phyloP scores from a whole-genome alignment of 2,329 filamentous ascomycete species.

The Clonostachys rhizophaga region DNA sequence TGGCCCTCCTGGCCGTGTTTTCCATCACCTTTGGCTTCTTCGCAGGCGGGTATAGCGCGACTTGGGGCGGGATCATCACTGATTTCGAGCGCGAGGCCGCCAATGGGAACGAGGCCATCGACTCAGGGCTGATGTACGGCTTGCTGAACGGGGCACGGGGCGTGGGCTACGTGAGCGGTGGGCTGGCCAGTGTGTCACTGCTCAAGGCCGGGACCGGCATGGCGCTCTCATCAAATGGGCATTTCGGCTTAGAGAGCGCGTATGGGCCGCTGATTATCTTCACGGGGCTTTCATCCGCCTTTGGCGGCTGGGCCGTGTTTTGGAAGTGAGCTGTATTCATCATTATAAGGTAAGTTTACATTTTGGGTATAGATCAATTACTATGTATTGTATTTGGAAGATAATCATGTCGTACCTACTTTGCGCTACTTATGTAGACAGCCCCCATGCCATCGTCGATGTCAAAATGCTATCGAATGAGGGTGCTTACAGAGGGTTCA shows the following conservation, averaged over 20 bases:
- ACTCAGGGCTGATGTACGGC: slow-evolving; percentile 7
- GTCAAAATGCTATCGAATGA: too few relatives aligned
- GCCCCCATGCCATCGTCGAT: too few relatives aligned
- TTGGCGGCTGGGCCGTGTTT: slow-evolving; percentile 5
- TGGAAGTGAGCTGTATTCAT: neutral
- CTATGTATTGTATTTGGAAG: too few relatives aligned
- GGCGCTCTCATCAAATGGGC: neutral
- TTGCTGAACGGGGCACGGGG: slow-evolving; percentile 8
- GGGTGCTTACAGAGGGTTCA: too few relatives aligned
- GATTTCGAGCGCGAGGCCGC: slow-evolving; percentile 7
- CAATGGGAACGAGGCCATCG: slow-evolving; percentile 7
- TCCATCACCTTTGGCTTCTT: slow-evolving; percentile 10
- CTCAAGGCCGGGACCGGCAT: slow-evolving; percentile 4
- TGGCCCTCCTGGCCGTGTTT: slow-evolving; percentile 6
- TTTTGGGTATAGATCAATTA: too few relatives aligned
- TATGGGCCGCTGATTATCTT: slow-evolving; percentile 10
- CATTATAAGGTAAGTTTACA: too few relatives aligned
- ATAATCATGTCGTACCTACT: too few relatives aligned
- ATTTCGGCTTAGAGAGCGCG: slow-evolving; percentile 5
- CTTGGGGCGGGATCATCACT: slow-evolving; percentile 9
- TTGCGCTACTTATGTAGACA: too few relatives aligned
- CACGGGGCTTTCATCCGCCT: slow-evolving; percentile 6
- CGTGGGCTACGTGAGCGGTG: slow-evolving; percentile 7
- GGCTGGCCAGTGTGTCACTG: slow-evolving; percentile 5
- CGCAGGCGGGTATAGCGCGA: slow-evolving; percentile 9